Conservation (phyloP, 176 grass and related monocot genomes). For the Rhynchospora breviuscula region DNA sequence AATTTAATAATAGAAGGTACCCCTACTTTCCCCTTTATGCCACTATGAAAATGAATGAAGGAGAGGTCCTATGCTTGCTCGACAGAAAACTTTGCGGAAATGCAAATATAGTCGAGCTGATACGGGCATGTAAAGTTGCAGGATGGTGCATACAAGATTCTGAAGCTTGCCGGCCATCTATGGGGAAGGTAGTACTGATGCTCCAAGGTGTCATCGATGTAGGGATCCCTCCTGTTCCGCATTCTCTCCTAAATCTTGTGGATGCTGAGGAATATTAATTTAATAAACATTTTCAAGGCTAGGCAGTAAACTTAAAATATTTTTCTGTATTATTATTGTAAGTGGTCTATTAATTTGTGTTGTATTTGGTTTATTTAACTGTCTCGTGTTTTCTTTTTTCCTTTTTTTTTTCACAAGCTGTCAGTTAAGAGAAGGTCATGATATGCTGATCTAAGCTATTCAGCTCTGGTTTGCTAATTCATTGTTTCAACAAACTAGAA, state of each 20-base stretch:
- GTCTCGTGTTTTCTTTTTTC: no score
- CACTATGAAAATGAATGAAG: constrained; percentile 29
- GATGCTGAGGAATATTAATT: constrained; percentile 10
- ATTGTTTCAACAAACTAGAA: no score
- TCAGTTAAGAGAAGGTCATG: no score
- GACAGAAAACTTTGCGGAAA: constrained; percentile 31
- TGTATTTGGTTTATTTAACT: no score
- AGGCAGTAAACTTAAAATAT: no score
- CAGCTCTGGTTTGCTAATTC: no score
- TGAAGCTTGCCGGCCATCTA: constrained; percentile 31
- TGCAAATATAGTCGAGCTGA: constrained; percentile 27
- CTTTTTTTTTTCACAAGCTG: no score
- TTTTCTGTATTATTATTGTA: no score
- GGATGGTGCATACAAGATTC: constrained; percentile 56
- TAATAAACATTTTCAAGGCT: no score
- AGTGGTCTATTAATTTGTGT: no score
- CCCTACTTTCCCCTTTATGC: constrained; percentile 33
- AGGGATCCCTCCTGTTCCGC: constrained; percentile 34
- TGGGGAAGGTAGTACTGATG: constrained; percentile 41
- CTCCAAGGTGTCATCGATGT: constrained; percentile 20
- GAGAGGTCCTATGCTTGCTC: constrained; percentile 33
- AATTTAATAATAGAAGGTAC: not conserved
- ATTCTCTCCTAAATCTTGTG: constrained; percentile 23
- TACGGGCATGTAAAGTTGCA: constrained; percentile 29
- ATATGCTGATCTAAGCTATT: no score